Percentiles rank a stretch among this genome's conserved stretches.
Conservation (phyloP, 2,329 filamentous ascomycete species). For the Penicillium fuscoglaucum region DNA sequence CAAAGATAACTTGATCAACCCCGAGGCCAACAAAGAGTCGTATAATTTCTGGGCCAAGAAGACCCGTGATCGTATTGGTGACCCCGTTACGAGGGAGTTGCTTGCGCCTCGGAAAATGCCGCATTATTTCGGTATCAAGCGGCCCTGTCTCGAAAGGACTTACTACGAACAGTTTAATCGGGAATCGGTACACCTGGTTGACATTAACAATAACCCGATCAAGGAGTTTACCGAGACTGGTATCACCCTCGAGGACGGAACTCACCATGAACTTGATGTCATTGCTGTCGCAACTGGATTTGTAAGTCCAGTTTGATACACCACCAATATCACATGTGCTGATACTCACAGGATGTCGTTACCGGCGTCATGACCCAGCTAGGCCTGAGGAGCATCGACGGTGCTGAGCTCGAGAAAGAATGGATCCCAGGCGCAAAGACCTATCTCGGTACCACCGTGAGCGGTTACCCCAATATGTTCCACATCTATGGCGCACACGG, state of each 20-base stretch:
- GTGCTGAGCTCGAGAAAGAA: conserved; percentile 36
- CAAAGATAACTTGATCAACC: conserved; percentile 52
- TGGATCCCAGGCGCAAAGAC: conserved; percentile 43
- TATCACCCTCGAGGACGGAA: conserved; percentile 43
- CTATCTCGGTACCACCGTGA: conserved; percentile 46
- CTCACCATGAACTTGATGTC: conserved; percentile 42
- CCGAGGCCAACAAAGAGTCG: conserved; percentile 53
- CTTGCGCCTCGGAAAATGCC: conserved; percentile 56
- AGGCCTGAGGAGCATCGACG: conserved; percentile 39
- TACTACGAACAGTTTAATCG: conserved; percentile 54
- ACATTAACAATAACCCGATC: conserved; percentile 48
- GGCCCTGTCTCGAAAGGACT: conserved; percentile 49
- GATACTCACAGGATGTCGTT: conserved; percentile 32
- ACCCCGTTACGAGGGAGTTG: conserved; percentile 52
- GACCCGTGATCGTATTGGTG: conserved; percentile 51
- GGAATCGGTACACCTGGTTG: conserved; percentile 49
- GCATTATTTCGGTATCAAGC: conserved; percentile 58
- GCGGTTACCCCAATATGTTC: conserved; percentile 53
- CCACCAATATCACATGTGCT: background rate
- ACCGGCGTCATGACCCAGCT: conserved; percentile 46
- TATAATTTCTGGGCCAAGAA: conserved; percentile 60
- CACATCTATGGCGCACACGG: conserved; percentile 58
- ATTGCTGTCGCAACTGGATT: conserved; percentile 49
- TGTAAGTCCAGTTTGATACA: conserved; percentile 9
- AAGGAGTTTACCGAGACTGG: conserved; percentile 42